Conservation (phyloP, 306 rosid genomes). For the Cicer pinnatifidum region DNA sequence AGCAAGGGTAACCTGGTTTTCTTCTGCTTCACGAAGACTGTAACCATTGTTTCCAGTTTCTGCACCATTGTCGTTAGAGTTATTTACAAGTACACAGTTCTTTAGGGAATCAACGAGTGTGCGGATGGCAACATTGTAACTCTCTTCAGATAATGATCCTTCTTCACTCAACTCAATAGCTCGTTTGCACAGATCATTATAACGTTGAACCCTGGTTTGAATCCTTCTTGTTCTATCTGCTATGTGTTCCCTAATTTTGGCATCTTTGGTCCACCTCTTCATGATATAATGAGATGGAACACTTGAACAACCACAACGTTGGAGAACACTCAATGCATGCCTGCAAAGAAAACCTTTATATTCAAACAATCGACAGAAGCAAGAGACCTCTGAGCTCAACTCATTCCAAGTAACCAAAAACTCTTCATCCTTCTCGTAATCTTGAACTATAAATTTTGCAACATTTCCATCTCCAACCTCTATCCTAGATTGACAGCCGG, state of each 20-base stretch:
- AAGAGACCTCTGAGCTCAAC: conserved; percentile 72
- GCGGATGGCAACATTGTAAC: conserved; percentile 66
- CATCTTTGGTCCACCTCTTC: conserved; percentile 92
- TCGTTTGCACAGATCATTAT: conserved; percentile 77
- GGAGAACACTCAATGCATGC: conserved; percentile 85
- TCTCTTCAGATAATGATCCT: conserved; percentile 85
- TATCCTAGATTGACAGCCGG: conserved; percentile 81
- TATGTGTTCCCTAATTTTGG: conserved; percentile 59
- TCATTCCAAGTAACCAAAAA: conserved; percentile 76
- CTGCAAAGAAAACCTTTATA: conserved; percentile 94
- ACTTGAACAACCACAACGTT: conserved; percentile 77
- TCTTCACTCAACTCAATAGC: conserved; percentile 92
- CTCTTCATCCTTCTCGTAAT: conserved; percentile 77
- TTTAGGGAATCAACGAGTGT: conserved; percentile 72
- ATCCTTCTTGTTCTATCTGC: conserved; percentile 59
- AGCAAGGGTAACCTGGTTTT: conserved; percentile 62
- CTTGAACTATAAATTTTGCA: conserved; percentile 72
- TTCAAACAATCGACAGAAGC: conserved; percentile 83
- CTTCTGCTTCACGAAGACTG: conserved; percentile 65
- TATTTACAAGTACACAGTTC: conserved; percentile 83
- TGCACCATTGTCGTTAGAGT: conserved; percentile 56
- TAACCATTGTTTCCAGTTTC: conserved; percentile 62
- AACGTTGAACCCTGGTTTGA: conserved; percentile 74
- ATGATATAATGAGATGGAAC: conserved; percentile 78
- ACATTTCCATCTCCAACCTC: conserved; percentile 68